Conservation (phyloP, 257 asterid genomes). For the Cinchona pubescens region DNA sequence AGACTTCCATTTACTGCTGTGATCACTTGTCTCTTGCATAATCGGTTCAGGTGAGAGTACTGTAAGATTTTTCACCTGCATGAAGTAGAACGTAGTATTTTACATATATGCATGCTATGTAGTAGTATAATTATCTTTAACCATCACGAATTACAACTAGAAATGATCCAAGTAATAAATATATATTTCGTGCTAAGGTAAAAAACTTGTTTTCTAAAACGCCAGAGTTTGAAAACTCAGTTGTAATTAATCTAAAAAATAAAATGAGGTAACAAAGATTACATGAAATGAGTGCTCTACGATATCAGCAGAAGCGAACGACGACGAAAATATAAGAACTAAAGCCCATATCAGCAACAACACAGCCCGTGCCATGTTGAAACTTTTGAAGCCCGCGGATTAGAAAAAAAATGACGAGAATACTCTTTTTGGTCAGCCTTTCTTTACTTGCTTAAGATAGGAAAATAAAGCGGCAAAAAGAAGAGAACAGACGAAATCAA, state of each 20-base stretch:
- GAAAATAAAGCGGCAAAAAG: neutral
- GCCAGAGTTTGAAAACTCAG: neutral
- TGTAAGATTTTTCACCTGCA: slow-evolving; percentile 58
- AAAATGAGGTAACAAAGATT: slow-evolving; percentile 7
- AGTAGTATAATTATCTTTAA: no score
- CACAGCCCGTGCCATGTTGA: slow-evolving; percentile 26
- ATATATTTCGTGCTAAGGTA: no score
- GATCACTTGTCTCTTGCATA: slow-evolving; percentile 51
- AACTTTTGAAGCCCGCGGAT: neutral
- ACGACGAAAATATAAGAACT: slow-evolving; percentile 29
- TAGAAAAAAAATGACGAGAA: neutral
- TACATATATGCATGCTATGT: no score
- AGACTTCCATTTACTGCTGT: slow-evolving; percentile 62
- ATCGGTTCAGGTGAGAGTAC: slow-evolving; percentile 42
- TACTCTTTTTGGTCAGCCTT: neutral
- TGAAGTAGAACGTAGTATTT: neutral
- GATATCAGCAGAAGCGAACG: slow-evolving; percentile 47
- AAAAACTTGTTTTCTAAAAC: no score
- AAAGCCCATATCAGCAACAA: slow-evolving; percentile 26
- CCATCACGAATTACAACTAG: no score
- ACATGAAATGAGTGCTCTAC: slow-evolving; percentile 71
- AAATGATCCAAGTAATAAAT: no score
- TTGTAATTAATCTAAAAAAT: neutral
- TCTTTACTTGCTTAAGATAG: neutral
- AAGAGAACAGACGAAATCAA: neutral